Base-by-base conservation (phyloP, 805 yeast genomes). In the Metschnikowia reukaufii region DNA sequence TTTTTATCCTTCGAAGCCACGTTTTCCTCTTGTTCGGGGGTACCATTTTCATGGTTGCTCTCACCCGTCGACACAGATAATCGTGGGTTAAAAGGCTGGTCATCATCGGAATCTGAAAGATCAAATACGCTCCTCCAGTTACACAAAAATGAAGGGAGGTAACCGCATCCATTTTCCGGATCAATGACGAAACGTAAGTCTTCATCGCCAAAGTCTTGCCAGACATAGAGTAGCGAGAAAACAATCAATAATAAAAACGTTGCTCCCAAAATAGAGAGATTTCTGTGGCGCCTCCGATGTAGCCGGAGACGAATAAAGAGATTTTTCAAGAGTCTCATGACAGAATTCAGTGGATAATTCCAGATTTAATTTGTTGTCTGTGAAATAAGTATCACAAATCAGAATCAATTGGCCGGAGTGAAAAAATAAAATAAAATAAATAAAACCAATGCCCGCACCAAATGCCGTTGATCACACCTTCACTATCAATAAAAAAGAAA, bases 241-340 rank as follows among this genome's bases (percentile, higher is more conserved):
- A 34, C 39, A 16, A 19, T 32, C 20, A 52, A 33, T 42, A 48
- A 20, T 31, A 52, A 21, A 17, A 43, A 15, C 7, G 48, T 23
- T 18, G 35, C 42, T n/a, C 49, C 44, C 15, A 43, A 45, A 25
- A 48, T 20, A 7, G 33, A 31, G 16, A 49, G 30, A 25, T 36
- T 36, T 35, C 45, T 35, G 39, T 53, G 57, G 20, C 57, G 53
- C 39, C 57, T 31, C 29, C 57, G 55, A 39, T 46, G 55, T 25
- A 53, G 34, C 10, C 57, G 57, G 15, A 45, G 42, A 18, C 50
- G 54, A 17, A 51, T 21, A 32, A 43, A 33, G 20, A 53, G n/a
- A 17, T 36, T 44, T 15, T 42, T 30, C 16, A 45, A 40, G 35
- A 50, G n/a, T n/a, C 47, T 41, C 55, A 51, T 51, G 32, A 13